Percentiles rank a stretch among this genome's conserved stretches.
Conservation (phyloP, 192 early-diverging fungal species). For the Rhizoclosmatium sp. region DNA sequence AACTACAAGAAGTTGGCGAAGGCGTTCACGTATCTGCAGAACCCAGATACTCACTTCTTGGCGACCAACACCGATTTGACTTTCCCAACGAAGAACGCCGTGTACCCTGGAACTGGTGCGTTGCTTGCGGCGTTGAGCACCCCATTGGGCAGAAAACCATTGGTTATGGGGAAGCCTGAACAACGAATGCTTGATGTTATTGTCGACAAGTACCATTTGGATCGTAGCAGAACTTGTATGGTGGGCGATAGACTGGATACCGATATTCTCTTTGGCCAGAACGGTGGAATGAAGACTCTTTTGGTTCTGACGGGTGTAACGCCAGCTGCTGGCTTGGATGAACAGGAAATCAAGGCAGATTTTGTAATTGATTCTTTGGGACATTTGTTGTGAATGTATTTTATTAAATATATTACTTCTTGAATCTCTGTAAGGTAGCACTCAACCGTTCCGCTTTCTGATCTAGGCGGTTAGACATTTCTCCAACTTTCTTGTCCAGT, state of each 20-base stretch:
- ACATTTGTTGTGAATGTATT: conserved; percentile 33
- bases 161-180: conserved; percentile 92
- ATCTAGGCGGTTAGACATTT: conserved; percentile 47
- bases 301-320: conserved; percentile 88
- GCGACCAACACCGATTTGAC: conserved; percentile 94
- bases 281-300: conserved; percentile 85
- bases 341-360: conserved; percentile 48
- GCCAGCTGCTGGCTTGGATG: conserved; percentile 33
- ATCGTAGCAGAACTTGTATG: conserved; percentile 89
- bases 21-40: conserved; percentile 85
- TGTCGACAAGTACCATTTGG: conserved; percentile 79
- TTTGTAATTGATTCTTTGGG: conserved; percentile 52
- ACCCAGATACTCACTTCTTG: conserved; percentile 81
- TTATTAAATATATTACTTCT: conserved; percentile 35
- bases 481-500: conserved; percentile 59
- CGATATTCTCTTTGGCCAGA: conserved; percentile 92
- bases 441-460: conserved; percentile 60
- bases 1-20: conserved; percentile 94
- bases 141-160: conserved; percentile 81
- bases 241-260: conserved; percentile 96
- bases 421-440: conserved; percentile 51
- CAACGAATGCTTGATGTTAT: conserved; percentile 94
- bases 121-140: conserved; percentile 76
- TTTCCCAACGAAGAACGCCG: conserved; percentile 78
- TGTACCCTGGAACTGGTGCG: conserved; percentile 83